Evolutionary conservation across 768 basidiomycete species (phyloP).

Genomic region (Lyophyllum atratum): DNA sequence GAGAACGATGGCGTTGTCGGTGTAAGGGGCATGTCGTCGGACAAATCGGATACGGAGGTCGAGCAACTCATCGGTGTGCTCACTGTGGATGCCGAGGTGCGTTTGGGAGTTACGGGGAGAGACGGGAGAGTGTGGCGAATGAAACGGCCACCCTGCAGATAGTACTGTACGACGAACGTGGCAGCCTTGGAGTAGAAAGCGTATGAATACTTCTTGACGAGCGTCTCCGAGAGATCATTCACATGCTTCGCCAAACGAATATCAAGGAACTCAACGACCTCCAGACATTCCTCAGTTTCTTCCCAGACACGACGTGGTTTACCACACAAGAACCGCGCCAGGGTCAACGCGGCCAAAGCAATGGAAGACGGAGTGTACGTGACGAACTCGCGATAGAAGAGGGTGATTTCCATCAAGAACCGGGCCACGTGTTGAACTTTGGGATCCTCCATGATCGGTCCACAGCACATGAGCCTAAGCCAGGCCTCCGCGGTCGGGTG

Average conservation of each 20-base stretch:
- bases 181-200: slow-evolving; percentile 97
- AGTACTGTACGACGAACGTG: slow-evolving; percentile 90
- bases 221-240: slow-evolving; percentile 91
- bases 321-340: slow-evolving; percentile 87
- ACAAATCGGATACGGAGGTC: slow-evolving; percentile 71
- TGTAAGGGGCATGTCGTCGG: slow-evolving; percentile 84
- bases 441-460: slow-evolving; percentile 75
- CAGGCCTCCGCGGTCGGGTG: slow-evolving; percentile 98
- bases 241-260: slow-evolving; percentile 83
- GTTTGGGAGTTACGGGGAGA: slow-evolving; percentile 71
- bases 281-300: slow-evolving; percentile 80
- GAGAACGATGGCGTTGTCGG: slow-evolving; percentile 73
- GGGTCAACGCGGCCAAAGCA: slow-evolving; percentile 85
- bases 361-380: slow-evolving; percentile 83
- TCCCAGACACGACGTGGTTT: slow-evolving; percentile 78
- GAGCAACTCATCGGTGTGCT: slow-evolving; percentile 78
- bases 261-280: slow-evolving; percentile 87
- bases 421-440: slow-evolving; percentile 95
- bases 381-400: slow-evolving; percentile 96
- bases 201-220: slow-evolving; percentile 97
- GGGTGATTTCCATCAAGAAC: slow-evolving; percentile 98
- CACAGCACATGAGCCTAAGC: slow-evolving; percentile 84
- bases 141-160: slow-evolving; percentile 85
- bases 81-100: slow-evolving; percentile 52
- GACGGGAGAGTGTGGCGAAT: slow-evolving; percentile 44